Conservation (phyloP, 73 alveolate species). For the Paramecium octaurelia region DNA sequence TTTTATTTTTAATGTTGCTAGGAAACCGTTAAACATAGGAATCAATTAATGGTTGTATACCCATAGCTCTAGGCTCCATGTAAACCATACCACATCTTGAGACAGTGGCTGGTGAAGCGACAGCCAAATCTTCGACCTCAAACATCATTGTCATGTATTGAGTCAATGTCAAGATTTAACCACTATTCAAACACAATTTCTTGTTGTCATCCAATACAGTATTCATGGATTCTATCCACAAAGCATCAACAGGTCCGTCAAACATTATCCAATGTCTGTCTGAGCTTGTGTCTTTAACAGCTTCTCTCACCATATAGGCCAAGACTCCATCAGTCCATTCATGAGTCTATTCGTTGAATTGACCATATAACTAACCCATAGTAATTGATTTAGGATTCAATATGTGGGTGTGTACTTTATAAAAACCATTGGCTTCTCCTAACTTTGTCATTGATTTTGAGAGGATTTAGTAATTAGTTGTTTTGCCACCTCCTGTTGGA, state of each 20-base stretch:
- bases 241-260: conserved; percentile 99
- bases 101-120: conserved; percentile 99
- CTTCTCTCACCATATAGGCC: conserved; percentile 64
- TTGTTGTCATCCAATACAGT: conserved; percentile 99
- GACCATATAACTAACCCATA: conserved; percentile 97
- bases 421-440: conserved; percentile 61
- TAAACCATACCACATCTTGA: conserved; percentile 99
- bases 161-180: conserved; percentile 95
- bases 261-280: conserved; percentile 98
- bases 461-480: conserved; percentile 94
- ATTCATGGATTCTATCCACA: conserved; percentile 99
- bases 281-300: conserved; percentile 65
- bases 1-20: conserved; percentile 74
- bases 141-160: conserved; percentile 98
- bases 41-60: conserved; percentile 80
- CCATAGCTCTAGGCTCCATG: conserved; percentile 98
- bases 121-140: conserved; percentile 97
- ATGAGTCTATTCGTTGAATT: conserved; percentile 77
- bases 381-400: conserved; percentile 98
- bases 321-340: conserved; percentile 99
- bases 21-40: conserved; percentile 93
- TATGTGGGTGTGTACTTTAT: conserved; percentile 83
- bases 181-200: conserved; percentile 95
- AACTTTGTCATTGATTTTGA: conserved; percentile 89
- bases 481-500: conserved; percentile 99